phyloP scores from a whole-genome alignment of 139 green algal genomes.

The Ulvella scutata region DNA sequence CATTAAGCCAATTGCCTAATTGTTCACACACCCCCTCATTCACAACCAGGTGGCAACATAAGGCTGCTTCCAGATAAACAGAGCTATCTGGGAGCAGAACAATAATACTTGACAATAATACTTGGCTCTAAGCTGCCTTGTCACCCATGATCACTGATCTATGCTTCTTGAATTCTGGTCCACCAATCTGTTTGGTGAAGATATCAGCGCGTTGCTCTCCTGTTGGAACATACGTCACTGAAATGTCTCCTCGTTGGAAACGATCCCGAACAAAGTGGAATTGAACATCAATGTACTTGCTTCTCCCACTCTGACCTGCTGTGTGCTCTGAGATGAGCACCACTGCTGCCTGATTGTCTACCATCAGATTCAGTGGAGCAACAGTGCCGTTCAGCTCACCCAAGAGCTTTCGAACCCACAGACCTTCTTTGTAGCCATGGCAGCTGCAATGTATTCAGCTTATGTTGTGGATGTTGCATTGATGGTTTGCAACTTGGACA shows the following conservation, averaged over 20 bases:
- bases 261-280: conserved; percentile 18
- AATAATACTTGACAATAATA: too few species aligned
- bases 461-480: conserved; percentile 19
- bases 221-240: conserved; percentile 7
- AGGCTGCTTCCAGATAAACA: too few species aligned
- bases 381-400: not conserved
- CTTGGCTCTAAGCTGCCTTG: too few species aligned
- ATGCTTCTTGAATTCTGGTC: too few species aligned
- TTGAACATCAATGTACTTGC: conserved; percentile 28
- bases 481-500: conserved; percentile 11
- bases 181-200: conserved; percentile 14
- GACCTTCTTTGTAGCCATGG: conserved; percentile 8
- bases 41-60: too few species aligned
- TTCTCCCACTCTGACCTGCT: not conserved
- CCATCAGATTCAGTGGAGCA: not conserved
- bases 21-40: too few species aligned
- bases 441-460: conserved; percentile 24
- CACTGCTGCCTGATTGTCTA: conserved; percentile 26
- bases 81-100: too few species aligned
- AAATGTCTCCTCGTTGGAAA: conserved; percentile 4
- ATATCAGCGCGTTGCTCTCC: conserved; percentile 11
- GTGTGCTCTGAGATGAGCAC: conserved; percentile 12
- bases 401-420: conserved; percentile 17
- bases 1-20: too few species aligned
- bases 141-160: too few species aligned